Conservation (phyloP, 2,329 filamentous ascomycete species). For the Onygenales sp. region DNA sequence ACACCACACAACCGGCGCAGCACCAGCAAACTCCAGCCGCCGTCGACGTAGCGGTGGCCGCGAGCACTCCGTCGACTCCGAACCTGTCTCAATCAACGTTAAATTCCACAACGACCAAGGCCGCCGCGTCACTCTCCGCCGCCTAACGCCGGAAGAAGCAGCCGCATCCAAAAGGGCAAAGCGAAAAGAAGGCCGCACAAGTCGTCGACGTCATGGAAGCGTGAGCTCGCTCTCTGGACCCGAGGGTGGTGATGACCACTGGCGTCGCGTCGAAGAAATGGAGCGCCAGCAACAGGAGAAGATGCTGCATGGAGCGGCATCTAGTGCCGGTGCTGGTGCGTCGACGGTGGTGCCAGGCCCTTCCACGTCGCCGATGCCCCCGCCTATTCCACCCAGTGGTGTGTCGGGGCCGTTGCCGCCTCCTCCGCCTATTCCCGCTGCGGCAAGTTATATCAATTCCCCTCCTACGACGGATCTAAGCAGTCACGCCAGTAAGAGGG, state of each 20-base stretch:
- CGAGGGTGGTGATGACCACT: conserved; percentile 32
- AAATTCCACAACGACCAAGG: conserved; percentile 54
- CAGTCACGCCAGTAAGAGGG: conserved; percentile 45
- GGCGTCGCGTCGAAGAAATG: conserved; percentile 40
- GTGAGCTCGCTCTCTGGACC: conserved; percentile 34
- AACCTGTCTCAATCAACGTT: conserved; percentile 55
- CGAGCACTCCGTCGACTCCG: conserved; percentile 41
- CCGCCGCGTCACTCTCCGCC: conserved; percentile 52
- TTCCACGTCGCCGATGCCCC: conserved; percentile 6
- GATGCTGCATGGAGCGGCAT: conserved; percentile 24
- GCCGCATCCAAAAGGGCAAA: conserved; percentile 49
- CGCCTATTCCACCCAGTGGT: neutral
- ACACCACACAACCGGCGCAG: conserved; percentile 16
- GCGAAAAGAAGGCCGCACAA: conserved; percentile 36
- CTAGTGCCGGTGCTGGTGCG: conserved; percentile 19
- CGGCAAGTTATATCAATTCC: conserved; percentile 30
- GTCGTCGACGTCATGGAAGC: conserved; percentile 31
- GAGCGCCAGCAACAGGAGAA: conserved; percentile 39
- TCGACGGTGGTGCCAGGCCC: conserved; percentile 14
- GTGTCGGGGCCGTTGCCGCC: conserved; percentile 24
- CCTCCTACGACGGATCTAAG: conserved; percentile 40
- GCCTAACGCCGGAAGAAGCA: conserved; percentile 53
- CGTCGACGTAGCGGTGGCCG: conserved; percentile 24
- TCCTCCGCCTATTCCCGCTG: conserved; percentile 31
- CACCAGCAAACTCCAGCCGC: conserved; percentile 21